Percentiles rank a stretch among this genome's conserved stretches.
Conservation (phyloP, 768 basidiomycete species). For the Panaeolus papilionaceus region DNA sequence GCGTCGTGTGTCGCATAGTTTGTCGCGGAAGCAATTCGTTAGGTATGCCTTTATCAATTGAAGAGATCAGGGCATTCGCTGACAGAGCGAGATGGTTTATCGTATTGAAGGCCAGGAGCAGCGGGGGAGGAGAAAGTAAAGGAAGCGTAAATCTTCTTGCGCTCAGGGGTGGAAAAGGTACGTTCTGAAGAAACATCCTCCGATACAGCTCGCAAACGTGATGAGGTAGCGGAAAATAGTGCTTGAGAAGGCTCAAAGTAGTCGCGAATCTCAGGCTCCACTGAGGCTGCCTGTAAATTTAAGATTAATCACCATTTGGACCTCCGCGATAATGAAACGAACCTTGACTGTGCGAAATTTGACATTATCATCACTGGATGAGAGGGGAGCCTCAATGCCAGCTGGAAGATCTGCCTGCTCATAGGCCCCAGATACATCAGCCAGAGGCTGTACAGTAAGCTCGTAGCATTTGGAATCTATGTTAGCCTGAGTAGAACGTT, state of each 20-base stretch:
- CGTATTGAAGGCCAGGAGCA: slow-evolving; percentile 61
- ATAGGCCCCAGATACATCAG: slow-evolving; percentile 78
- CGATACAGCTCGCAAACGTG: slow-evolving; percentile 32
- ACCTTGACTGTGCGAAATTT: slow-evolving; percentile 57
- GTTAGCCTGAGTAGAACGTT: slow-evolving; percentile 52
- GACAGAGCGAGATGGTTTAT: slow-evolving; percentile 44
- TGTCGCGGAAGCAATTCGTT: not conserved
- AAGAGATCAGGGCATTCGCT: slow-evolving; percentile 30
- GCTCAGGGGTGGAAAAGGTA: slow-evolving; percentile 76
- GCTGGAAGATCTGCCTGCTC: slow-evolving; percentile 40
- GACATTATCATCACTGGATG: slow-evolving; percentile 36
- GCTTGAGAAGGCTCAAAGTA: slow-evolving; percentile 50
- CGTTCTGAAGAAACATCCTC: slow-evolving; percentile 37
- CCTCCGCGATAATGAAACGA: slow-evolving; percentile 28
- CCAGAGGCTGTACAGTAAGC: slow-evolving; percentile 77
- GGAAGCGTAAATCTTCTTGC: slow-evolving; percentile 71
- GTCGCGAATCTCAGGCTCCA: slow-evolving; percentile 63
- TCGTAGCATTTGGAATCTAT: slow-evolving; percentile 83
- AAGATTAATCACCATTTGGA: slow-evolving; percentile 24
- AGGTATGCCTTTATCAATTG: not conserved
- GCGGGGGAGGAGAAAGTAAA: slow-evolving; percentile 85
- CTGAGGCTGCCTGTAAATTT: slow-evolving; percentile 52
- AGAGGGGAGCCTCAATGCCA: slow-evolving; percentile 36
- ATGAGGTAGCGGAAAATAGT: slow-evolving; percentile 34
- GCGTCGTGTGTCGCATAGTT: not conserved